Evolutionary conservation across 2,329 filamentous ascomycete genomes (phyloP).

Genomic region (Hypoxylon sp.): DNA sequence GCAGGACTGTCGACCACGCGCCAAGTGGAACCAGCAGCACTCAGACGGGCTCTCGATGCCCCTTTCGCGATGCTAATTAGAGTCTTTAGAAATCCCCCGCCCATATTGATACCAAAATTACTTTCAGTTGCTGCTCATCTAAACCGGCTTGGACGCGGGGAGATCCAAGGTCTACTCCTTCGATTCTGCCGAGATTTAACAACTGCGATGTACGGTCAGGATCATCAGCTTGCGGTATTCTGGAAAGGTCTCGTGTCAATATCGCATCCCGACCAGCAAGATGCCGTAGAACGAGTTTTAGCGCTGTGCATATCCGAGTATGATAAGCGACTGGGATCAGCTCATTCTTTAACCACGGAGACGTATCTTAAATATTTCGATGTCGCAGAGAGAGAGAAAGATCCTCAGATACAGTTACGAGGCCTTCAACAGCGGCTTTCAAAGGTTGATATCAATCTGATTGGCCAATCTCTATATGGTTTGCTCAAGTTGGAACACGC

Average conservation of each 20-base stretch:
- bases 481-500: slow-evolving; percentile 46
- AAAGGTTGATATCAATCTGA: slow-evolving; percentile 33
- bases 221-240: slow-evolving; percentile 42
- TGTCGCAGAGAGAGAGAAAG: slow-evolving; percentile 43
- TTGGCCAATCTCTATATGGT: slow-evolving; percentile 36
- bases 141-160: slow-evolving; percentile 43
- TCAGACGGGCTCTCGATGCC: slow-evolving; percentile 44
- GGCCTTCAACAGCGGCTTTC: slow-evolving; percentile 39
- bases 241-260: slow-evolving; percentile 45
- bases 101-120: slow-evolving; percentile 45
- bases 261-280: slow-evolving; percentile 40
- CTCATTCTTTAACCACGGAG: slow-evolving; percentile 43
- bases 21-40: slow-evolving; percentile 43
- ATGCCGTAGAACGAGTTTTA: slow-evolving; percentile 40
- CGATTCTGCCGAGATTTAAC: slow-evolving; percentile 48
- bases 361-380: slow-evolving; percentile 48
- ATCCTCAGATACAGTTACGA: slow-evolving; percentile 38
- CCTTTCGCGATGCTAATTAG: slow-evolving; percentile 46
- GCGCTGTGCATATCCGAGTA: slow-evolving; percentile 44
- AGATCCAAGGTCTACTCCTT: slow-evolving; percentile 45
- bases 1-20: slow-evolving; percentile 46
- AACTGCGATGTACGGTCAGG: slow-evolving; percentile 35
- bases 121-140: slow-evolving; percentile 44
- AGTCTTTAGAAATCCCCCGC: slow-evolving; percentile 48
- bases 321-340: slow-evolving; percentile 41